A percentile compares a stretch with the other conserved stretches of the same genome.
These are phyloP conservation scores for Trichaptum fuscoviolaceum DNA, from an alignment of 768 basidiomycete species.

Conservation along the genomic window DNA sequence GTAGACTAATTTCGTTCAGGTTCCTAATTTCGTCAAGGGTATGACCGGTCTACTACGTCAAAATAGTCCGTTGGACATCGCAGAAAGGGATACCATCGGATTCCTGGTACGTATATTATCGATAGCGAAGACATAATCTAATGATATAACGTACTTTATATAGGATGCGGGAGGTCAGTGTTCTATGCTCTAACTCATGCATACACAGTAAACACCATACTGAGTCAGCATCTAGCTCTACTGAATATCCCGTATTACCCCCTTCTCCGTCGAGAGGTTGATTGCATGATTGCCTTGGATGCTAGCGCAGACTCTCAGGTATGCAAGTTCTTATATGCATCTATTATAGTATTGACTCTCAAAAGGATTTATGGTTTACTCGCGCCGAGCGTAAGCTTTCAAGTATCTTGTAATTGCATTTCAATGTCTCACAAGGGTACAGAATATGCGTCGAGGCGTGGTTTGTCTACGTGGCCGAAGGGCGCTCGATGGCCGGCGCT, in stretches of 20 bases:
- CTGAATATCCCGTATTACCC: constrained; percentile 26
- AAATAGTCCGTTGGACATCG: constrained; percentile 17
- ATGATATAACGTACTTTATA: too few relatives aligned
- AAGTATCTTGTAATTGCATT: background rate
- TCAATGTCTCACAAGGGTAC: background rate
- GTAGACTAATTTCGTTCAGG: too few relatives aligned
- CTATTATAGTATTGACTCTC: constrained; percentile 13
- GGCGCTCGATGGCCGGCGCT: constrained; percentile 17
- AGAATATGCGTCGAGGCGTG: constrained; percentile 14
- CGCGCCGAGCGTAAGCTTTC: constrained; percentile 20
- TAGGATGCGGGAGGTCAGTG: constrained; percentile 24
- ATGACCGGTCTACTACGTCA: constrained; percentile 15
- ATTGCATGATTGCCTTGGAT: constrained; percentile 22
- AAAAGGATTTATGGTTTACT: constrained; percentile 24
- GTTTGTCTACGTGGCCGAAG: constrained; percentile 15
- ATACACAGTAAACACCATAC: too few relatives aligned
- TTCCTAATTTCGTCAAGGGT: constrained; percentile 20
- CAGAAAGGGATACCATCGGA: constrained; percentile 20
- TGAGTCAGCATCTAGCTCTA: constrained; percentile 8
- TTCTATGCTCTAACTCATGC: background rate
- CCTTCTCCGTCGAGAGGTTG: constrained; percentile 21
- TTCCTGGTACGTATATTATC: constrained; percentile 17
- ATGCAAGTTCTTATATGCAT: constrained; percentile 7
- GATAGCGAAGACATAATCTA: background rate
- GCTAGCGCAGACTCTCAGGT: constrained; percentile 20